These are phyloP conservation scores for Tolypocladium tropicale DNA, from an alignment of 2,329 filamentous ascomycete genomes.

Conservation along the genomic window DNA sequence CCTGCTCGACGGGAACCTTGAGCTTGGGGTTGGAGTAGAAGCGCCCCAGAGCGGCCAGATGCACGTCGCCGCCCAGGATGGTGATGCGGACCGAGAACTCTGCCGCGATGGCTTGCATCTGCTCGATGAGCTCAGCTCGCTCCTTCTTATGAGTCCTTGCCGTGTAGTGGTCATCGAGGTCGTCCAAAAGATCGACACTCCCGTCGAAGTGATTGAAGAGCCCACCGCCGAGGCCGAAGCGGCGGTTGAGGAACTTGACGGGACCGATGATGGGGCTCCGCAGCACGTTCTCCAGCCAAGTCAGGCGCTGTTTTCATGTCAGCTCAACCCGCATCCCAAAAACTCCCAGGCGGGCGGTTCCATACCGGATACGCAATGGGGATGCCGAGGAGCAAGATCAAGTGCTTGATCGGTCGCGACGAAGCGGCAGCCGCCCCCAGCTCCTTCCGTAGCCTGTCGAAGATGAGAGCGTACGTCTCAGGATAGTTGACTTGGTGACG, in stretches of 20 bases:
- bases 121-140: constrained; percentile 66
- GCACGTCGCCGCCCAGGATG: constrained; percentile 88
- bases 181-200: constrained; percentile 83
- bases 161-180: constrained; percentile 94
- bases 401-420: constrained; percentile 73
- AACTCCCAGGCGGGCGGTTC: constrained; percentile 11
- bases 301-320: constrained; percentile 50
- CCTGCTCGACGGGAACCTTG: constrained; percentile 64
- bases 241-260: constrained; percentile 79
- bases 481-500: constrained; percentile 92
- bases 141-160: constrained; percentile 85
- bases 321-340: constrained; percentile 7
- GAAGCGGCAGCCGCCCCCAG: constrained; percentile 55
- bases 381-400: constrained; percentile 80
- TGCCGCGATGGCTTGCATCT: constrained; percentile 72
- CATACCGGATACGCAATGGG: constrained; percentile 72
- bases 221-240: constrained; percentile 74
- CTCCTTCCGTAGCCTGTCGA: constrained; percentile 64
- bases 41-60: constrained; percentile 81
- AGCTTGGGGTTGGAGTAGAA: constrained; percentile 88
- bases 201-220: constrained; percentile 94
- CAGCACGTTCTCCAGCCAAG: constrained; percentile 94
- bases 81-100: constrained; percentile 85
- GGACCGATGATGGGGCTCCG: constrained; percentile 78
- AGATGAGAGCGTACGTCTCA: constrained; percentile 78